Conservation (phyloP, 345 rosid species). For the Rhizophora mangle region DNA sequence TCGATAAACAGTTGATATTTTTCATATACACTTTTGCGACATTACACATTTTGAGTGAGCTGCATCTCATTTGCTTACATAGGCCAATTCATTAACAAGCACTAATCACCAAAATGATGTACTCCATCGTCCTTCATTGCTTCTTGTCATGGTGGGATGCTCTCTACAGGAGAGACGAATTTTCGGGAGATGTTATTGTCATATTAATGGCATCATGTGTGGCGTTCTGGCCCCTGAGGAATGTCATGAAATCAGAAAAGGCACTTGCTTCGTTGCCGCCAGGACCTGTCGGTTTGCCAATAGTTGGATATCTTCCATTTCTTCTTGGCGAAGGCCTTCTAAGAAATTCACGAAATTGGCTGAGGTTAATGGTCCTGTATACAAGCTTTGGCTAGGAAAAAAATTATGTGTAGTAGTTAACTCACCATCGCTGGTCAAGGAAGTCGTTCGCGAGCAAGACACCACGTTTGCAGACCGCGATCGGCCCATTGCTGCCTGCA, state of each 20-base stretch:
- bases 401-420: slow-evolving; percentile 31
- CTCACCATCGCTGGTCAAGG: slow-evolving; percentile 30
- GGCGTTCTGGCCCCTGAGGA: slow-evolving; percentile 2
- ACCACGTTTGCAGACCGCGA: slow-evolving; percentile 31
- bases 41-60: too few relatives aligned
- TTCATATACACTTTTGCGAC: too few relatives aligned
- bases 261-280: slow-evolving; percentile 16
- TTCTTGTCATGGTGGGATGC: too few relatives aligned
- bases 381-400: slow-evolving; percentile 37
- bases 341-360: slow-evolving; percentile 28
- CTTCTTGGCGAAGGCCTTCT: slow-evolving; percentile 24
- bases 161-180: too few relatives aligned
- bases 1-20: too few relatives aligned
- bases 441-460: slow-evolving; percentile 43
- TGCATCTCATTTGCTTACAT: too few relatives aligned
- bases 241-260: background rate
- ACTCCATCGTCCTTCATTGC: background rate
- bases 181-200: background rate
- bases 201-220: background rate
- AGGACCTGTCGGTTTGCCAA: slow-evolving; percentile 41
- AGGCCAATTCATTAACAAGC: too few relatives aligned
- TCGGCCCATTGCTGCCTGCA: slow-evolving; percentile 21
- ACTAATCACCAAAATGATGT: background rate
- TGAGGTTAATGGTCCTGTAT: slow-evolving; percentile 32
- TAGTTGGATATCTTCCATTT: slow-evolving; percentile 46